A percentile compares a stretch with the other conserved stretches of the same genome.
These are phyloP conservation scores for Paramarasmius palmivorus DNA, from an alignment of 1,284 basidiomycete genomes.

Conservation along the genomic window DNA sequence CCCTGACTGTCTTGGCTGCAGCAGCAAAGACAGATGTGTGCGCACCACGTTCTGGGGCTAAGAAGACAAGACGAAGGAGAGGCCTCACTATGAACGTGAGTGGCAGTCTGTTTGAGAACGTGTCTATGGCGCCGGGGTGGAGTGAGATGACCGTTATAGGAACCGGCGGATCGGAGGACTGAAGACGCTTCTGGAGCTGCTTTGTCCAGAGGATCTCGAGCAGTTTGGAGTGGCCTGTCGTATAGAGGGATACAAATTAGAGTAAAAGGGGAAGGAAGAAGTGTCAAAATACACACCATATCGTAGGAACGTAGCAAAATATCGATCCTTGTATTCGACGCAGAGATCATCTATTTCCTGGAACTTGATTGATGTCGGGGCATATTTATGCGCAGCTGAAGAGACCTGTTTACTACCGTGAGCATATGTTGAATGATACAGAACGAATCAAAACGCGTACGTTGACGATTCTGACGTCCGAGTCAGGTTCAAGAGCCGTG, in stretches of 20 bases:
- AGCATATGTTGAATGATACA: too few relatives aligned
- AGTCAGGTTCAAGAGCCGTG: conserved; percentile 39
- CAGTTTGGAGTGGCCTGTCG: conserved; percentile 27
- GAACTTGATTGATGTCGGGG: conserved; percentile 14
- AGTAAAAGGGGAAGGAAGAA: background rate
- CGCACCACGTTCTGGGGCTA: conserved; percentile 27
- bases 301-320: conserved; percentile 10
- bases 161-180: conserved; percentile 14
- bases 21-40: conserved; percentile 38
- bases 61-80: conserved; percentile 24
- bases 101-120: conserved; percentile 23
- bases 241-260: background rate
- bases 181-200: conserved; percentile 26
- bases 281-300: conserved; percentile 16
- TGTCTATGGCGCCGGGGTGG: conserved; percentile 31
- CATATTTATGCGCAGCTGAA: conserved; percentile 14
- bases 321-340: conserved; percentile 9
- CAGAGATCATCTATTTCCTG: conserved; percentile 19
- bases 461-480: conserved; percentile 53
- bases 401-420: conserved; percentile 18
- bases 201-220: conserved; percentile 26
- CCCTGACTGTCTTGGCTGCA: conserved; percentile 27
- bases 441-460: conserved; percentile 25
- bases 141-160: conserved; percentile 29
- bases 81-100: conserved; percentile 19